Conservation (phyloP, 129 eudicot species). For the Erigeron canadensis region DNA sequence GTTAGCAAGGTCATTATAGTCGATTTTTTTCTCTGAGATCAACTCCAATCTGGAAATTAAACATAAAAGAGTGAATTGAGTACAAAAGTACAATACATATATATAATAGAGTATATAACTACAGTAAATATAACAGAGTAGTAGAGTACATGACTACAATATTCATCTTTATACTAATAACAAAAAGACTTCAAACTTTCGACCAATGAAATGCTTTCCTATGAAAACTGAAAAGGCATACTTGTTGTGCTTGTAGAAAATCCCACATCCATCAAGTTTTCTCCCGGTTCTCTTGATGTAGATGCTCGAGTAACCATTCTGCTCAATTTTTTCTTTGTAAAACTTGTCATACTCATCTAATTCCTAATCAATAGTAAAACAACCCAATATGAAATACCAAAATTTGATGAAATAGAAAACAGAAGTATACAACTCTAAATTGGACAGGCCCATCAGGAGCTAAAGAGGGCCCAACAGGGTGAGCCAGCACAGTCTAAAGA, state of each 20-base stretch:
- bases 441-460: no score
- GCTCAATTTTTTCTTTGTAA: constrained; percentile 72
- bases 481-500: no score
- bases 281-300: constrained; percentile 74
- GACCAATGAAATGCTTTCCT: neutral
- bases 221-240: constrained; percentile 27
- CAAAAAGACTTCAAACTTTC: neutral
- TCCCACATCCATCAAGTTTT: constrained; percentile 93
- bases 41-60: constrained; percentile 61
- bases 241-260: constrained; percentile 73
- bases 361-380: constrained; percentile 47
- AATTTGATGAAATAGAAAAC: neutral
- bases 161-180: neutral
- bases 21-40: constrained; percentile 68
- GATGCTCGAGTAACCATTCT: constrained; percentile 68
- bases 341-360: constrained; percentile 85
- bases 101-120: no score
- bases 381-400: constrained; percentile 5
- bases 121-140: no score
- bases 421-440: no score
- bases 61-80: constrained; percentile 14
- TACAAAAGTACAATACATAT: neutral
- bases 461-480: no score
- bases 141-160: neutral
- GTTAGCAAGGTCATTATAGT: constrained; percentile 84